Evolutionary conservation across 2,329 filamentous ascomycete genomes (phyloP).

Genomic region (Nemania serpens): DNA sequence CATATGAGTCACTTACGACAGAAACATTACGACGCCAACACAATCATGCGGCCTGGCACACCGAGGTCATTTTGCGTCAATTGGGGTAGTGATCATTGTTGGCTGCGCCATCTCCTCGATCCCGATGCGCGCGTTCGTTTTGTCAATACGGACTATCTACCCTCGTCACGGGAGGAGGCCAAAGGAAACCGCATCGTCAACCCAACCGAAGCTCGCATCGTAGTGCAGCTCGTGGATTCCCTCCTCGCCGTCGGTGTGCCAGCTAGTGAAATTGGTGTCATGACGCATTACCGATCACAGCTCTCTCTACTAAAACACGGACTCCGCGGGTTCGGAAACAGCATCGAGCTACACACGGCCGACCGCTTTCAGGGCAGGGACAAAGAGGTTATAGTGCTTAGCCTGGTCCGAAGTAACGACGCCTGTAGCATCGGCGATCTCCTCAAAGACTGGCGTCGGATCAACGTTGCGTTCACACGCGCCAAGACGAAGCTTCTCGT

Average conservation of each 20-base stretch:
- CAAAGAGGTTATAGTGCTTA: constrained; percentile 89
- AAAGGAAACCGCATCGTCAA: constrained; percentile 90
- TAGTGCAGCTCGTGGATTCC: constrained; percentile 78
- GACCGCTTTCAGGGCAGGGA: constrained; percentile 97
- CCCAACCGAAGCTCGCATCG: constrained; percentile 76
- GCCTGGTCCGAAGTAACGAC: constrained; percentile 86
- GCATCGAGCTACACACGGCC: constrained; percentile 93
- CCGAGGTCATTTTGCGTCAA: constrained; percentile 61
- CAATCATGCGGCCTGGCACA: constrained; percentile 47
- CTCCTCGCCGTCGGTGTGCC: constrained; percentile 78
- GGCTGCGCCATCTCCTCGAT: constrained; percentile 73
- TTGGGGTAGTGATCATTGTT: constrained; percentile 62
- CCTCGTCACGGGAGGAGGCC: constrained; percentile 69
- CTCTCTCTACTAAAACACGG: constrained; percentile 79
- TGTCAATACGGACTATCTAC: constrained; percentile 83
- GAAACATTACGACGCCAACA: constrained; percentile 61
- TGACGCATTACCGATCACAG: constrained; percentile 95
- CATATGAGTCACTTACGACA: constrained; percentile 63
- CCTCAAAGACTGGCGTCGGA: constrained; percentile 85
- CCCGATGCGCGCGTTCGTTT: constrained; percentile 79
- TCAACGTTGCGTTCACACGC: constrained; percentile 94
- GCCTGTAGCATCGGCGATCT: constrained; percentile 84
- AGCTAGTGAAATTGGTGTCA: constrained; percentile 81
- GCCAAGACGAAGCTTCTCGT: constrained; percentile 92
- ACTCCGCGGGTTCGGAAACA: constrained; percentile 60